These are phyloP conservation scores for Gracilaria caudata DNA, from an alignment of 23 red algal species.

Conservation along the genomic window DNA sequence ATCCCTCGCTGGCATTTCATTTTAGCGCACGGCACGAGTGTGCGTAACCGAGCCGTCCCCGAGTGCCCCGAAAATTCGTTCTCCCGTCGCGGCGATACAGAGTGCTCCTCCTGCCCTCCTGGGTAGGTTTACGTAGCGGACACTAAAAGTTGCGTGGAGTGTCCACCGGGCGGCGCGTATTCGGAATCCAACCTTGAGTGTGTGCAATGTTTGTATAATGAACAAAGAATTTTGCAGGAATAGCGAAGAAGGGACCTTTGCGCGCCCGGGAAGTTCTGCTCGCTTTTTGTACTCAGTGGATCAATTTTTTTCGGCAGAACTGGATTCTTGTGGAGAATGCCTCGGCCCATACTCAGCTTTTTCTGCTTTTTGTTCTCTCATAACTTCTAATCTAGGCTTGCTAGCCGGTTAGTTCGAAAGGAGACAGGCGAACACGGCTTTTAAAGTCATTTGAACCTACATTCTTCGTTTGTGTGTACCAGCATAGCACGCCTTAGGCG, in stretches of 20 bases:
- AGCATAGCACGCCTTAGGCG: no score
- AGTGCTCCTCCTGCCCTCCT: not conserved
- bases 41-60: no score
- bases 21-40: no score
- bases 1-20: no score
- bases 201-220: not conserved
- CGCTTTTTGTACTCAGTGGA: not conserved
- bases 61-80: not conserved
- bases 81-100: not conserved
- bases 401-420: no score
- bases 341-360: no score
- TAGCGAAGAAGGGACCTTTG: not conserved
- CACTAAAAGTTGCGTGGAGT: not conserved
- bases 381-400: no score
- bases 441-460: no score
- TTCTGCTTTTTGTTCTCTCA: no score
- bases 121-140: not conserved
- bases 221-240: not conserved
- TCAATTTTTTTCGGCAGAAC: not conserved
- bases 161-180: not conserved
- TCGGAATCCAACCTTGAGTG: not conserved
- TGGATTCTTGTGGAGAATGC: not conserved
- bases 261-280: not conserved
- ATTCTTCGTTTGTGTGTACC: no score
- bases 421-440: no score